phyloP scores from a whole-genome alignment of 2,329 filamentous ascomycete genomes.

The Alternaria ethzedia region DNA sequence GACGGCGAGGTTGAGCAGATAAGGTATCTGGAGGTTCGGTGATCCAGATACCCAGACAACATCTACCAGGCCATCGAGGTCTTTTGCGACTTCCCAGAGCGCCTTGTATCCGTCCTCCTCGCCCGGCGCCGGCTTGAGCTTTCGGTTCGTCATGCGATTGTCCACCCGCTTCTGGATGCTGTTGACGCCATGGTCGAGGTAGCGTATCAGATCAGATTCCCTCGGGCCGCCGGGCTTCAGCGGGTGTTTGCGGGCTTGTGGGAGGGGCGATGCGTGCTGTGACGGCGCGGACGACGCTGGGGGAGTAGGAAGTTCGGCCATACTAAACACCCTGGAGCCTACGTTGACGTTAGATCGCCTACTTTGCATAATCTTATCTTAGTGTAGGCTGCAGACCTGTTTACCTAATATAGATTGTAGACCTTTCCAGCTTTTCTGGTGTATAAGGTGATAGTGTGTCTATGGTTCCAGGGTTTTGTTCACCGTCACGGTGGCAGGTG shows the following conservation, averaged over 20 bases:
- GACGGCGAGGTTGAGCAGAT: conserved; percentile 78
- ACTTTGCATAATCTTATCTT: neutral
- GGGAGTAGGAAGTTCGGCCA: conserved; percentile 51
- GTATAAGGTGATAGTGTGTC: neutral
- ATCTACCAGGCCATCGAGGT: conserved; percentile 77
- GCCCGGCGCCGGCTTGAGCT: conserved; percentile 53
- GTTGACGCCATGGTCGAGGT: conserved; percentile 60
- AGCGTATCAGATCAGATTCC: conserved; percentile 64
- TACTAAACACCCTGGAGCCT: neutral
- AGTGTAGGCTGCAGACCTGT: neutral
- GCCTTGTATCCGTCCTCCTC: conserved; percentile 61
- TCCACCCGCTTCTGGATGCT: conserved; percentile 36
- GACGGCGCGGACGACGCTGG: conserved; percentile 56
- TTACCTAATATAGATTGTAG: neutral
- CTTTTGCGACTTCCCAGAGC: conserved; percentile 73
- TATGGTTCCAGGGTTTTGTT: neutral
- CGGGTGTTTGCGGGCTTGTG: conserved; percentile 59
- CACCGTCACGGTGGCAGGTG: conserved; percentile 19
- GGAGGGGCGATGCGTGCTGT: conserved; percentile 53
- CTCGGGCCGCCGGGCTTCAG: conserved; percentile 63
- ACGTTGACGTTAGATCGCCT: neutral
- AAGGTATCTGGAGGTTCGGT: conserved; percentile 81
- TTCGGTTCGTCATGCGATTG: conserved; percentile 49
- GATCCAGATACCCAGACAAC: conserved; percentile 88
- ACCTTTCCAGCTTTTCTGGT: neutral